phyloP scores from a whole-genome alignment of 2,329 filamentous ascomycete genomes.

The Botrytis medusae region DNA sequence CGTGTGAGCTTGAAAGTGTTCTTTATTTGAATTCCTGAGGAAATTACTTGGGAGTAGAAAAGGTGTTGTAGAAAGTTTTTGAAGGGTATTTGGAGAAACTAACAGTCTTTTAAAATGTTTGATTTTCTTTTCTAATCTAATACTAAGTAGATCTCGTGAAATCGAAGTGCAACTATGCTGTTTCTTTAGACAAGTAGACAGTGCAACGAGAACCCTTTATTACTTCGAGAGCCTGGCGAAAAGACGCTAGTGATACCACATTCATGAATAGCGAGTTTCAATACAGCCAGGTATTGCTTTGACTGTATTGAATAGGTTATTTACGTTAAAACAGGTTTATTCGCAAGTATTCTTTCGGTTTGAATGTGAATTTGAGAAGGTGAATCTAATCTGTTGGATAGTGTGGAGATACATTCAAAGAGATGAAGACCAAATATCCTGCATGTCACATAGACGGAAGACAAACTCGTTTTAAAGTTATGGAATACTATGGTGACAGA shows the following conservation, averaged over 20 bases:
- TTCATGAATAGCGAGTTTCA: not conserved
- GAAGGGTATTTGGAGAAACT: not conserved
- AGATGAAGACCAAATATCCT: no score
- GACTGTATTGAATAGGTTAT: not conserved
- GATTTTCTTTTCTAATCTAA: not conserved
- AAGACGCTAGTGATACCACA: not conserved
- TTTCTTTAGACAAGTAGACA: not conserved
- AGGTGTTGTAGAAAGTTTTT: not conserved
- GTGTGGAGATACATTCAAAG: not conserved
- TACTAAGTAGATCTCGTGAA: not conserved
- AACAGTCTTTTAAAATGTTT: not conserved
- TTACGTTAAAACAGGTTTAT: not conserved
- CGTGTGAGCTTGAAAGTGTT: not conserved
- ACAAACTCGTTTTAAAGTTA: no score
- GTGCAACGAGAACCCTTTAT: not conserved
- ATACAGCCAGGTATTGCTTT: not conserved
- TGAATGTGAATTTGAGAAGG: not conserved
- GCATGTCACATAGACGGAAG: no score
- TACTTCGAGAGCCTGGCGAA: not conserved
- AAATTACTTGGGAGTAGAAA: fast-evolving
- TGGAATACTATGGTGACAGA: no score
- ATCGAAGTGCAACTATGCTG: not conserved
- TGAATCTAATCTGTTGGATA: not conserved
- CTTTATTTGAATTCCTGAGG: fast-evolving
- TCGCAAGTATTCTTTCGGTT: fast-evolving